Conservation (phyloP, 768 basidiomycete genomes). For the Lentinula aciculospora region DNA sequence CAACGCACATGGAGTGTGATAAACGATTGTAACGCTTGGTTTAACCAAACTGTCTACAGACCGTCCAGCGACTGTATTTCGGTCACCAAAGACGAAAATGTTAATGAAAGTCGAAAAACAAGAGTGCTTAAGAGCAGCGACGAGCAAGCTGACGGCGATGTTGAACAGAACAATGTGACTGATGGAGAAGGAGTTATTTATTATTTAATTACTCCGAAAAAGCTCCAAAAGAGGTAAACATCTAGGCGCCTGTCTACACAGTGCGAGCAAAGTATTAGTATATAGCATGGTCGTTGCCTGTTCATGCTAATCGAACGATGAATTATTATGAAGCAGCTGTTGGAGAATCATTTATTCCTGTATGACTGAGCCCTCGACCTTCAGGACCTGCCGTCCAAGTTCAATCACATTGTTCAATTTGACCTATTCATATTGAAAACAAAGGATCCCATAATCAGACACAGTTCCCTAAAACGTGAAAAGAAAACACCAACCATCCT, state of each 20-base stretch:
- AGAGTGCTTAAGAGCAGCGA: no score
- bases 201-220: neutral
- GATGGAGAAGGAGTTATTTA: neutral
- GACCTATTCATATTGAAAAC: neutral
- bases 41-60: conserved; percentile 5
- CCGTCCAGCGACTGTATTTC: conserved; percentile 8
- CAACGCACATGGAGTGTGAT: neutral
- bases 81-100: neutral
- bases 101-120: conserved; percentile 8
- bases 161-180: neutral
- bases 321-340: no score
- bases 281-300: no score
- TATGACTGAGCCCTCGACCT: neutral
- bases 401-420: conserved; percentile 3
- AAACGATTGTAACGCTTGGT: conserved; percentile 2
- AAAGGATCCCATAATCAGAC: neutral
- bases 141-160: neutral
- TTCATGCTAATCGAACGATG: no score
- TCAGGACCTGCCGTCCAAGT: neutral
- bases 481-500: conserved; percentile 33
- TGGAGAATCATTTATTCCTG: neutral
- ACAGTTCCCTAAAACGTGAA: no score
- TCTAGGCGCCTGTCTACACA: no score
- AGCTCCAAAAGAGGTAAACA: neutral
- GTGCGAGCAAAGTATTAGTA: no score